phyloP scores from a whole-genome alignment of 2,329 filamentous ascomycete genomes.

The Fusarium liriodendri region DNA sequence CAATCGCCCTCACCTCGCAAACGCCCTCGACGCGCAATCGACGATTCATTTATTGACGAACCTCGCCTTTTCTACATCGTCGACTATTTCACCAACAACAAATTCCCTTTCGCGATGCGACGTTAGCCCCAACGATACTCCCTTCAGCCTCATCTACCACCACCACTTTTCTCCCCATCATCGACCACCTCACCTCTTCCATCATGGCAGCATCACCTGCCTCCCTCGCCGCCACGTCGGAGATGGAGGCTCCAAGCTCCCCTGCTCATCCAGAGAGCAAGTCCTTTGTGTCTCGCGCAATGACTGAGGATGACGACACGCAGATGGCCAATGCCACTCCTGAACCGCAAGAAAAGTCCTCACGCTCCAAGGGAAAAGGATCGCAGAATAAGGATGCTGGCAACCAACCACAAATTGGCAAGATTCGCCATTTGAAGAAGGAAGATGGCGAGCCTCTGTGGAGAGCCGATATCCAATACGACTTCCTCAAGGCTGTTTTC shows the following conservation, averaged over 20 bases:
- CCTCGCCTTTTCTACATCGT: slow-evolving; percentile 22
- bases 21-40: slow-evolving; percentile 20
- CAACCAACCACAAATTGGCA: slow-evolving; percentile 62
- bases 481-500: slow-evolving; percentile 85
- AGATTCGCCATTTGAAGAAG: slow-evolving; percentile 88
- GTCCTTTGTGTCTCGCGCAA: slow-evolving; percentile 59
- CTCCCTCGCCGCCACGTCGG: slow-evolving; percentile 56
- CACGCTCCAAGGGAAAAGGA: slow-evolving; percentile 50
- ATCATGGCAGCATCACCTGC: slow-evolving; percentile 55
- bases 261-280: slow-evolving; percentile 56
- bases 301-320: slow-evolving; percentile 61
- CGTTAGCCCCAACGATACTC: slow-evolving; percentile 26
- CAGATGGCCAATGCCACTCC: slow-evolving; percentile 56
- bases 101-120: slow-evolving; percentile 35
- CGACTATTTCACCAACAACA: slow-evolving; percentile 18
- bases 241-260: slow-evolving; percentile 59
- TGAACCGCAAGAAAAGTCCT: slow-evolving; percentile 55
- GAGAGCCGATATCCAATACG: slow-evolving; percentile 89
- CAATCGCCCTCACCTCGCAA: slow-evolving; percentile 26
- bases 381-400: slow-evolving; percentile 50
- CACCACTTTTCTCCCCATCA: slow-evolving; percentile 16
- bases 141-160: slow-evolving; percentile 3
- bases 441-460: slow-evolving; percentile 89
- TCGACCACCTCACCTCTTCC: slow-evolving; percentile 8
- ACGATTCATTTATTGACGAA: slow-evolving; percentile 18